Evolutionary conservation across 768 basidiomycete genomes (phyloP), one percentile per base, ranked within the genome.

Genomic region (Porphyrellus cyaneotinctus): DNA sequence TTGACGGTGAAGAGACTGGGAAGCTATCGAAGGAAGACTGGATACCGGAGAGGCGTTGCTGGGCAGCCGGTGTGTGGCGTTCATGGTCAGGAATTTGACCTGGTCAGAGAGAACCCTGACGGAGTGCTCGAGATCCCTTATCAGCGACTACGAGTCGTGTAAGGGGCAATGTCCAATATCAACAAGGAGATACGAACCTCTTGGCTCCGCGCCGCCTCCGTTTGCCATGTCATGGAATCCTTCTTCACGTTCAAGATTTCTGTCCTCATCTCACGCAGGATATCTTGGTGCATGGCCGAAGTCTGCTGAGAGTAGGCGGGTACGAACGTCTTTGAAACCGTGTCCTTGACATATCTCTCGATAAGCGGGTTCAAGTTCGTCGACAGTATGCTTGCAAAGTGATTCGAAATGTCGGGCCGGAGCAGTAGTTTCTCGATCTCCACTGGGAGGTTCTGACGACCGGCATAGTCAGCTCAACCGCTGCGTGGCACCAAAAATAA

Each of bases 151-250:
- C 14, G 30, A 39, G 14, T 60, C 22, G 53, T 46, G 56, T 55
- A 48, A 50, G 58, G 38, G 59, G 15, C 7, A 32, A 38, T 14
- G 23, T 18, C 8, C 13, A 44, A 10, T 30, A 31, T 22, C 45
- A 23, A 11, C 22, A 41, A 42, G 10, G 43, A 22, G 39, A 5
- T 2, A 69, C 79, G 30, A 56, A 90, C 90, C 78, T 94, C 91
- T 63, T 93, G 88, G 32, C 76, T 81, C 43, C 87, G 80, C 44
- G 89, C 76, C 1, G 87, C 77, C 49, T 91, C 90, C 39, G 76
- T 84, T 65, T 94, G 91, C 88, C 89, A 92, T 15, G 80, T 74
- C 49, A 83, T 82, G 43, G 92, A 74, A 63, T 94, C 91, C 43
- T 85, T 81, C 71, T 91, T 90, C 59, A 94, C 78, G 53, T 74